Conservation (phyloP, 257 asterid genomes). For the Linaria vulgaris region DNA sequence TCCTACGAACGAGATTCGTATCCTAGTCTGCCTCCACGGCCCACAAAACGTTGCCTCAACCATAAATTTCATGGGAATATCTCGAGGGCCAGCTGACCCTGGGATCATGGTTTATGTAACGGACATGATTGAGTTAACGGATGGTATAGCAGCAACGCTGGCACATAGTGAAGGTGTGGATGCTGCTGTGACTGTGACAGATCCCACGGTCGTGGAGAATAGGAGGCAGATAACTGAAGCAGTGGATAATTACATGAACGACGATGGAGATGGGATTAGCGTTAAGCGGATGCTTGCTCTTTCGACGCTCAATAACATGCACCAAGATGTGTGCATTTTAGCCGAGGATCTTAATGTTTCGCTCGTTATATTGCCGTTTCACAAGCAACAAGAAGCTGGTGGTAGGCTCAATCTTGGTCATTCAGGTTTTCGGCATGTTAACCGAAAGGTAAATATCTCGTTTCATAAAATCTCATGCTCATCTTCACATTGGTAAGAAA, state of each 20-base stretch:
- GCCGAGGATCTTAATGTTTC: constrained; percentile 73
- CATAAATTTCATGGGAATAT: constrained; percentile 62
- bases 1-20: constrained; percentile 52
- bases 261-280: constrained; percentile 55
- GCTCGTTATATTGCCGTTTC: constrained; percentile 73
- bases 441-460: constrained; percentile 60
- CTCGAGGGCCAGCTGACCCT: constrained; percentile 66
- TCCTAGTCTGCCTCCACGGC: constrained; percentile 64
- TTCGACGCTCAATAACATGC: constrained; percentile 67
- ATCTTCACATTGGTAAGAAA: too few relatives aligned
- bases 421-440: constrained; percentile 76
- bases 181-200: constrained; percentile 60
- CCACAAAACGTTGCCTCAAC: constrained; percentile 50
- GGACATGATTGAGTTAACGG: constrained; percentile 81
- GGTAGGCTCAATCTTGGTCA: constrained; percentile 67
- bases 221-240: constrained; percentile 51
- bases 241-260: constrained; percentile 39
- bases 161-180: constrained; percentile 45
- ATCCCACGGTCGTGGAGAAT: constrained; percentile 56
- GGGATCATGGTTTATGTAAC: constrained; percentile 68
- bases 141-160: constrained; percentile 68
- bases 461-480: too few relatives aligned
- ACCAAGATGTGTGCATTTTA: constrained; percentile 75
- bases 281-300: constrained; percentile 69
- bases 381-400: constrained; percentile 65